These are phyloP conservation scores for Fusarium stilboides DNA, from an alignment of 2,329 filamentous ascomycete species.

Conservation along the genomic window DNA sequence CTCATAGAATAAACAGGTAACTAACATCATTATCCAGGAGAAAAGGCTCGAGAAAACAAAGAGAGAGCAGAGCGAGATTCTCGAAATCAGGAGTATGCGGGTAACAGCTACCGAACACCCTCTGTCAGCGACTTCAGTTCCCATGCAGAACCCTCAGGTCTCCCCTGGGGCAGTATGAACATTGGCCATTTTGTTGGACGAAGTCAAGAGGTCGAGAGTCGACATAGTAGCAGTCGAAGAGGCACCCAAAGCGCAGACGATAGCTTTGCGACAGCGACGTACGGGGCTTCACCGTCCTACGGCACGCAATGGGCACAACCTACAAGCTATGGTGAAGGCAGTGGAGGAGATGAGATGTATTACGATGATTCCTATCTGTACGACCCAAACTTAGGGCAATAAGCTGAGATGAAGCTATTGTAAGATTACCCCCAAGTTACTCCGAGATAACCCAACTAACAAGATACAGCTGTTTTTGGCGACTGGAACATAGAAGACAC, in stretches of 20 bases:
- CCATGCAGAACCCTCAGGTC: constrained; percentile 70
- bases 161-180: constrained; percentile 81
- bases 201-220: constrained; percentile 66
- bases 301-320: constrained; percentile 48
- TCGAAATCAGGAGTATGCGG: constrained; percentile 75
- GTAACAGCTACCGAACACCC: constrained; percentile 74
- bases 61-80: constrained; percentile 75
- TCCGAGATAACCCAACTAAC: constrained; percentile 4
- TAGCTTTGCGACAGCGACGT: constrained; percentile 49
- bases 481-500: constrained; percentile 11
- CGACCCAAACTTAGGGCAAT: constrained; percentile 43
- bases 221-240: constrained; percentile 59
- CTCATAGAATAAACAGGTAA: too few relatives aligned
- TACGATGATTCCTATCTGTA: constrained; percentile 54
- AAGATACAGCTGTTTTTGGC: constrained; percentile 16
- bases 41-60: constrained; percentile 77
- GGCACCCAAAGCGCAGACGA: constrained; percentile 58
- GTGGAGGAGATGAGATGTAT: constrained; percentile 54
- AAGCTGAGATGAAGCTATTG: constrained; percentile 16
- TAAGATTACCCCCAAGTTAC: constrained; percentile 16
- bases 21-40: constrained; percentile 64
- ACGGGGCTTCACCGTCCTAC: constrained; percentile 47
- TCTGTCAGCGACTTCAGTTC: constrained; percentile 68
- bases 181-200: constrained; percentile 68
- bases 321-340: constrained; percentile 54